Conservation (phyloP, 352 stramenopile species). For the Phytophthora nicotianae region DNA sequence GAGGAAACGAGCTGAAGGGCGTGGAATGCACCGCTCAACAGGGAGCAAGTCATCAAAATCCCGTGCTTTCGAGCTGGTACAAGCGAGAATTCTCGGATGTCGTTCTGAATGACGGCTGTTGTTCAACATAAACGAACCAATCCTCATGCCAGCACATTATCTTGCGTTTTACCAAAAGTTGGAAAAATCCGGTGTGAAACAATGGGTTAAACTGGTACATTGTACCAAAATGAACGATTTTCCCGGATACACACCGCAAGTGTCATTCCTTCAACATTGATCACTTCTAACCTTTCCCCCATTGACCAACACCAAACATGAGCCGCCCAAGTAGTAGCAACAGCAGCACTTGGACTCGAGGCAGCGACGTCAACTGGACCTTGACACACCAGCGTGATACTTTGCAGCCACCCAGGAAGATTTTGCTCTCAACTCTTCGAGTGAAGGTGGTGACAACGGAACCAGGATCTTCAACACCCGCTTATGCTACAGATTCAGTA, state of each 20-base stretch:
- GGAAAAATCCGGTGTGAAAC: background rate
- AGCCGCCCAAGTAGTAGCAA: background rate
- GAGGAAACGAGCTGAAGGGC: constrained; percentile 11
- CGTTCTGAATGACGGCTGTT: no score
- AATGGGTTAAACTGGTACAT: constrained; percentile 13
- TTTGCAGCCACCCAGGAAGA: background rate
- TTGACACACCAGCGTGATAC: background rate
- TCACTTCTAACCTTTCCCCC: constrained; percentile 1
- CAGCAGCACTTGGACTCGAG: constrained; percentile 5
- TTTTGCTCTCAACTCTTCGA: constrained; percentile 10
- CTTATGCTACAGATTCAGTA: background rate
- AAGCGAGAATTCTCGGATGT: background rate
- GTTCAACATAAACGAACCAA: no score
- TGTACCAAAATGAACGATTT: constrained; percentile 12
- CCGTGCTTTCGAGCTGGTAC: background rate
- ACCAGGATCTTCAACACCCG: background rate
- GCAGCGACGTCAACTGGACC: constrained; percentile 2
- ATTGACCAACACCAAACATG: background rate
- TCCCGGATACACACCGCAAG: background rate
- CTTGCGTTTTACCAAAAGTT: background rate
- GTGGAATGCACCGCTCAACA: background rate
- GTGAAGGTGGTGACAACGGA: constrained; percentile 13
- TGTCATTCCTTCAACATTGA: no score
- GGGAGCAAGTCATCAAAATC: background rate
- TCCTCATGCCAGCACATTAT: background rate